Evolutionary conservation across 2,329 filamentous ascomycete genomes (phyloP).

Genomic region (Cytospora leucostoma): DNA sequence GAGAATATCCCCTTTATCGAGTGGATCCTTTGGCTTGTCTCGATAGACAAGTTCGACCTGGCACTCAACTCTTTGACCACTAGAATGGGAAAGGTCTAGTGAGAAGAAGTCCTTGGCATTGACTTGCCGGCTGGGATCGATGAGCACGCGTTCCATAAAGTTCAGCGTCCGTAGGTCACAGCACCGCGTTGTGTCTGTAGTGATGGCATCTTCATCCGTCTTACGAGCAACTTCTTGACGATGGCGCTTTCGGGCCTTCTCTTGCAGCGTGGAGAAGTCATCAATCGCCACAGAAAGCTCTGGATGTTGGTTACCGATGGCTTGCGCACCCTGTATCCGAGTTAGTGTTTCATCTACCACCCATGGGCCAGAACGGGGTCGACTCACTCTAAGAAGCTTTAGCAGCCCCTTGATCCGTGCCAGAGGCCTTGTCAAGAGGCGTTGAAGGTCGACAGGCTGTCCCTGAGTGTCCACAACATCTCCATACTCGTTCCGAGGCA

Average conservation of each 20-base stretch:
- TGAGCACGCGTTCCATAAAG: slow-evolving; percentile 66
- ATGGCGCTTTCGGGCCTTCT: slow-evolving; percentile 68
- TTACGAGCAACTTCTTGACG: slow-evolving; percentile 69
- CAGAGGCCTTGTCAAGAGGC: slow-evolving; percentile 84
- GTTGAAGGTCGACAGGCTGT: slow-evolving; percentile 91
- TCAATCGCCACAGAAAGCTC: slow-evolving; percentile 60
- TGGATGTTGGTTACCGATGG: slow-evolving; percentile 52
- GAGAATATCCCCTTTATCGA: slow-evolving; percentile 78
- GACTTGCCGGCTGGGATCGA: slow-evolving; percentile 80
- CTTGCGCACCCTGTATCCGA: slow-evolving; percentile 56
- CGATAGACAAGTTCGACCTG: slow-evolving; percentile 84
- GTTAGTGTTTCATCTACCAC: slow-evolving; percentile 35
- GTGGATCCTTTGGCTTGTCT: slow-evolving; percentile 70
- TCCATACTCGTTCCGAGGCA: slow-evolving; percentile 64
- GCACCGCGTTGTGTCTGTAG: slow-evolving; percentile 77
- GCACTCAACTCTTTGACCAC: slow-evolving; percentile 85
- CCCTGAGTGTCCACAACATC: slow-evolving; percentile 73
- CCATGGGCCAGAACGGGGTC: too few species aligned
- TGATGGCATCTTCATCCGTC: slow-evolving; percentile 81
- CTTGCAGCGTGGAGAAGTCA: slow-evolving; percentile 72
- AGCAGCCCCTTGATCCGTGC: slow-evolving; percentile 84
- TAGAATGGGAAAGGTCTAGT: slow-evolving; percentile 82
- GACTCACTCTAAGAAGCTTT: slow-evolving; percentile 74
- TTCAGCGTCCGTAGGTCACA: slow-evolving; percentile 78
- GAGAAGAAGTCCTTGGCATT: slow-evolving; percentile 88